Conservation (phyloP, 1,284 basidiomycete species). For the Tilletia walkeri region DNA sequence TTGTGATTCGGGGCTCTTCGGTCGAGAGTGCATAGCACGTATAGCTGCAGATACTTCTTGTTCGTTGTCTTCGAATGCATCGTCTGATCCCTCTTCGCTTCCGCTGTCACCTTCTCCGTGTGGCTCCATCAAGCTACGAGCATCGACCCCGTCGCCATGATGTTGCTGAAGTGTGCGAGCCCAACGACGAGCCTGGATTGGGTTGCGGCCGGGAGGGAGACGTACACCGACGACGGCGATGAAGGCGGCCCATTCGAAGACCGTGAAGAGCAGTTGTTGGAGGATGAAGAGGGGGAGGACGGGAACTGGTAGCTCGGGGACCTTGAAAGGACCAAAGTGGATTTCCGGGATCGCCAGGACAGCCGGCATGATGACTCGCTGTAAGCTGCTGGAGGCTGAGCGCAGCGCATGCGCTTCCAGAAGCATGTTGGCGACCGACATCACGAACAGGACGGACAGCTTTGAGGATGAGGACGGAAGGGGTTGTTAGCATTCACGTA, state of each 20-base stretch:
- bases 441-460: conserved; percentile 35
- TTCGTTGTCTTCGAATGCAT: background rate
- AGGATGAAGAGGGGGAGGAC: conserved; percentile 32
- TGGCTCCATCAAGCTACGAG: conserved; percentile 27
- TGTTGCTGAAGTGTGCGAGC: conserved; percentile 26
- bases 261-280: conserved; percentile 30
- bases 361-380: background rate
- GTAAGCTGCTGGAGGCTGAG: background rate
- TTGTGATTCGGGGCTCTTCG: background rate
- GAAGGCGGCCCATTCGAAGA: conserved; percentile 36
- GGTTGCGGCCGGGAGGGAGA: conserved; percentile 34
- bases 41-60: background rate
- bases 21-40: background rate
- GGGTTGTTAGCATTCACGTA: background rate
- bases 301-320: conserved; percentile 17
- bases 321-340: conserved; percentile 23
- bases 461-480: background rate
- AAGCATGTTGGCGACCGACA: conserved; percentile 36
- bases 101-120: conserved; percentile 18
- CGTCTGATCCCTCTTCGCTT: background rate
- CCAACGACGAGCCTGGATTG: conserved; percentile 32
- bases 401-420: conserved; percentile 29
- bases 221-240: conserved; percentile 38
- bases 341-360: background rate
- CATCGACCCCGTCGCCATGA: conserved; percentile 29